Evolutionary conservation across 257 asterid species (phyloP).

Genomic region (Plantago ovata): DNA sequence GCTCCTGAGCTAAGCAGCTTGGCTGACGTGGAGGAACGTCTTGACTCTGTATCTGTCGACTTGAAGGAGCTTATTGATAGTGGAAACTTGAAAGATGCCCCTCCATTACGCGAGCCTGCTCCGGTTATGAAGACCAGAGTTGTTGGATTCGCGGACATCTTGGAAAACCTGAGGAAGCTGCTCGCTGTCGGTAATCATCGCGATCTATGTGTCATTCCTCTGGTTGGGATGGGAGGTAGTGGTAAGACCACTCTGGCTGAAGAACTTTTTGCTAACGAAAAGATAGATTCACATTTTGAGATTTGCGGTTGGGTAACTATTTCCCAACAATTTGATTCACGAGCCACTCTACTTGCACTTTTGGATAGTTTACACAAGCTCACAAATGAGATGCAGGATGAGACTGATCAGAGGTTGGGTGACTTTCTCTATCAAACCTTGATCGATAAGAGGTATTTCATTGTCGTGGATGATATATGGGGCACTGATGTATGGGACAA

Average conservation of each 20-base stretch:
- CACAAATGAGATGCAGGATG: background rate
- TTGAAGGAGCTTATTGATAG: too few species aligned
- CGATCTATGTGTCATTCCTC: background rate
- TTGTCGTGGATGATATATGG: conserved; percentile 29
- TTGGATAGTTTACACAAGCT: background rate
- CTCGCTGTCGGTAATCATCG: background rate
- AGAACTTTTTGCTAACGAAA: background rate
- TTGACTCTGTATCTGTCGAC: background rate
- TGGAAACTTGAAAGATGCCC: too few species aligned
- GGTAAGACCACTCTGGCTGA: conserved; percentile 6
- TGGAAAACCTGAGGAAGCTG: background rate
- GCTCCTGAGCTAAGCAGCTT: too few species aligned
- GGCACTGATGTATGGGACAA: conserved; percentile 10
- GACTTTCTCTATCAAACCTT: conserved; percentile 1
- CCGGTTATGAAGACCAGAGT: too few species aligned
- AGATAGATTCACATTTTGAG: background rate
- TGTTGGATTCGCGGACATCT: background rate
- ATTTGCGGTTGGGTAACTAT: conserved; percentile 2
- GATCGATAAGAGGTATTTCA: conserved; percentile 11
- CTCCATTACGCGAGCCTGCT: too few species aligned
- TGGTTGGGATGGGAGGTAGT: conserved; percentile 4
- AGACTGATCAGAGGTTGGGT: conserved; percentile 1
- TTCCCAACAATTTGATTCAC: background rate
- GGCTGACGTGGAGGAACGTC: too few species aligned
- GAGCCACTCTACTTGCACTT: background rate